Percentiles rank a stretch among this genome's conserved stretches.
phyloP scores from a whole-genome alignment of 352 stramenopile species.

The Phytophthora tubulina region DNA sequence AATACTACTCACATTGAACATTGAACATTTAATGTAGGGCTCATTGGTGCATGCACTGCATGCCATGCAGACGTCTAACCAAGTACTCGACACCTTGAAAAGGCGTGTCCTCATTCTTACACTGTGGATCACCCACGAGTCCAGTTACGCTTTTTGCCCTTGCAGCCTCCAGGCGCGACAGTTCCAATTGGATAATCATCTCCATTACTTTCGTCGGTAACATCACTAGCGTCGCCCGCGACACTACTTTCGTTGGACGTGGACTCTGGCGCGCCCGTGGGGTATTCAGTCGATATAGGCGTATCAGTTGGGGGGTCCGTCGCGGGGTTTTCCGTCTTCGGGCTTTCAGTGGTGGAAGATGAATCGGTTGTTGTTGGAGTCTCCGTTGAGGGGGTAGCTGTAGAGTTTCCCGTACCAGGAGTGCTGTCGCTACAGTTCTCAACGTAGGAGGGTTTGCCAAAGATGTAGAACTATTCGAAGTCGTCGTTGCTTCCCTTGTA shows the following conservation, averaged over 20 bases:
- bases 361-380: no score
- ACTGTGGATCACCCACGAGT: not conserved
- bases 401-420: slow-evolving; percentile 23
- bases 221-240: slow-evolving; percentile 3
- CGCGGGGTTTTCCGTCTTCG: not conserved
- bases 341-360: not conserved
- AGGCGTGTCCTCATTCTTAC: not conserved
- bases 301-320: slow-evolving; percentile 7
- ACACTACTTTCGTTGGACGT: slow-evolving; percentile 21
- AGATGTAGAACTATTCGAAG: slow-evolving; percentile 58
- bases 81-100: not conserved
- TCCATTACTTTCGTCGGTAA: not conserved
- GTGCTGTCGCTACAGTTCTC: slow-evolving; percentile 49
- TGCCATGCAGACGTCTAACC: not conserved
- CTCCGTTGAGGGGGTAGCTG: not conserved
- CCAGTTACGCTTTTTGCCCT: slow-evolving; percentile 21
- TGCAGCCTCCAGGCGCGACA: slow-evolving; percentile 23
- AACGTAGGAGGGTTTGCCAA: slow-evolving; percentile 56
- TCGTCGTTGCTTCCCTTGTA: slow-evolving; percentile 62
- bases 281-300: slow-evolving; percentile 7
- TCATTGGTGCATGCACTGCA: no score
- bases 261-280: not conserved
- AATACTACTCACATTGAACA: no score
- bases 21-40: no score
- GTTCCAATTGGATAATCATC: slow-evolving; percentile 18